A percentile compares a stretch with the other conserved stretches of the same genome.
phyloP scores from a whole-genome alignment of 495 filamentous ascomycete species.

The Neurospora sp. region DNA sequence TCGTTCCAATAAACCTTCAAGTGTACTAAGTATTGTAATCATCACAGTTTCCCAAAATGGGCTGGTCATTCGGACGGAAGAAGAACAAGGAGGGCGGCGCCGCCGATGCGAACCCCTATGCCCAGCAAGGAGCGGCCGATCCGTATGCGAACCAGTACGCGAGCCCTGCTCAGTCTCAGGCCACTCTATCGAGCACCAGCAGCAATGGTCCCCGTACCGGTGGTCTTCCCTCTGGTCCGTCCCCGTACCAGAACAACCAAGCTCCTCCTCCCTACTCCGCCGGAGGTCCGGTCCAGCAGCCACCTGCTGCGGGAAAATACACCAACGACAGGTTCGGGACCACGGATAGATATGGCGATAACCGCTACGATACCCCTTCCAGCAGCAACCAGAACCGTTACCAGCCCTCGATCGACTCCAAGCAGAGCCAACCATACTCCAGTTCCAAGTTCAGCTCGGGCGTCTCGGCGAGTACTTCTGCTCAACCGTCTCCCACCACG shows the following conservation, averaged over 20 bases:
- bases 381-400: conserved; percentile 13
- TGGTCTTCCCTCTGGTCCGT: conserved; percentile 7
- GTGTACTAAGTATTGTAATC: neutral
- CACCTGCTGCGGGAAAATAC: conserved; percentile 33
- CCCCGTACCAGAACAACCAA: conserved; percentile 3
- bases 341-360: conserved; percentile 53
- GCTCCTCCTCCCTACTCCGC: conserved; percentile 10
- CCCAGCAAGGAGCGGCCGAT: conserved; percentile 48
- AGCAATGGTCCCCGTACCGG: conserved; percentile 8
- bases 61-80: conserved; percentile 23
- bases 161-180: conserved; percentile 25
- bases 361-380: conserved; percentile 43
- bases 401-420: neutral
- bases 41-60: neutral
- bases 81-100: conserved; percentile 47
- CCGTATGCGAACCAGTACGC: conserved; percentile 45
- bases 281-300: neutral
- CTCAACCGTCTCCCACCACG: neutral
- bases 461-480: neutral
- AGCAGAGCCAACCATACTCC: neutral
- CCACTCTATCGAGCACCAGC: neutral
- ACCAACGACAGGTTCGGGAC: conserved; percentile 51
- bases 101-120: conserved; percentile 56
- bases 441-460: neutral
- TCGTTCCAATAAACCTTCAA: neutral